Evolutionary conservation across 208 protist species (phyloP).

Genomic region (Polymyxa betae): DNA sequence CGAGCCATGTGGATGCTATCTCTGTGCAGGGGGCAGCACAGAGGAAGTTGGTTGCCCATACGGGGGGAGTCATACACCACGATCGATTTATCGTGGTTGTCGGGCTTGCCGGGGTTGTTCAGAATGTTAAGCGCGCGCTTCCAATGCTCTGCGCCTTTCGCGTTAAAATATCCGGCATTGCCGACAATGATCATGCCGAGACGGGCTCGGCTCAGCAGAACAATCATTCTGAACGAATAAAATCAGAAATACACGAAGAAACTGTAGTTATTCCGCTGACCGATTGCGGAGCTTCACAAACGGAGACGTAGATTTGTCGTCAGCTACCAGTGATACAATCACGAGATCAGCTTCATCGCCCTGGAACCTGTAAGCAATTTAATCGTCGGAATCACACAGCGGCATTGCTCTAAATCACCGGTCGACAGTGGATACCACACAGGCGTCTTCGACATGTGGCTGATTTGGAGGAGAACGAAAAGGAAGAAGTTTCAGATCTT

Average conservation of each 20-base stretch:
- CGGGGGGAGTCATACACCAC: background rate
- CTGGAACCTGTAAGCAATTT: background rate
- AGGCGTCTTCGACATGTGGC: background rate
- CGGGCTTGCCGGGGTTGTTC: background rate
- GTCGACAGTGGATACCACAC: slow-evolving; percentile 2
- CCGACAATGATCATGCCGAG: slow-evolving; percentile 6
- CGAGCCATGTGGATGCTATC: background rate
- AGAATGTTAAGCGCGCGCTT: slow-evolving; percentile 11
- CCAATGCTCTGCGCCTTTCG: background rate
- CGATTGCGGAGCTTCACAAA: background rate
- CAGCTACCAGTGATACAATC: slow-evolving; percentile 8
- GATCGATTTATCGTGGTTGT: background rate
- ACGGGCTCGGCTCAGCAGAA: slow-evolving; percentile 3
- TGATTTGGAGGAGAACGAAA: too few relatives aligned
- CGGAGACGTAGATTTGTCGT: background rate
- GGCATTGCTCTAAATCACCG: too few relatives aligned
- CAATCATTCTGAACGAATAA: background rate
- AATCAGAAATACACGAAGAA: background rate
- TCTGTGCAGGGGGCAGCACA: background rate
- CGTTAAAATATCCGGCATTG: slow-evolving; percentile 5
- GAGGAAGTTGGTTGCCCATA: background rate
- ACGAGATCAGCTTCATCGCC: background rate
- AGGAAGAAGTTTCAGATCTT: background rate
- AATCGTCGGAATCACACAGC: background rate
- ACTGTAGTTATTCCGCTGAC: background rate